Percentiles rank a stretch among this genome's conserved stretches.
Conservation (phyloP, 768 basidiomycete genomes). For the Suillus brevipes region DNA sequence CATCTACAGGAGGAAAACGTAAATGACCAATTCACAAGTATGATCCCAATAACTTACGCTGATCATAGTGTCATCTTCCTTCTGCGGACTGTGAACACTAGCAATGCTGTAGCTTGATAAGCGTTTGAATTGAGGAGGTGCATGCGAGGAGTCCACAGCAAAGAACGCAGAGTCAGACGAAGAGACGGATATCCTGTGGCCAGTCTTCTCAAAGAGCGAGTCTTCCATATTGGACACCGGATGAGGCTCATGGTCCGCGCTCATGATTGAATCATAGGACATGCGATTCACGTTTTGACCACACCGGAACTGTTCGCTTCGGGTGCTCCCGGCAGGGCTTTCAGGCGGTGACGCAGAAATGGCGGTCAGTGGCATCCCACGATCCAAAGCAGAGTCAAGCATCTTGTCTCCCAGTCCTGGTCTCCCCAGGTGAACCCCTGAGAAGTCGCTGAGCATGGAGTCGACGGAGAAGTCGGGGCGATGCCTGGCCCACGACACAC, state of each 20-base stretch:
- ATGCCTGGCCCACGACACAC: conserved; percentile 61
- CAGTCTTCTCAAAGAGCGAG: conserved; percentile 66
- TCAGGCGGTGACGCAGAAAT: conserved; percentile 68
- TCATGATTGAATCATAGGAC: conserved; percentile 69
- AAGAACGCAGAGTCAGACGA: conserved; percentile 65
- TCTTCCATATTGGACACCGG: conserved; percentile 36
- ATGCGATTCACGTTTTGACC: conserved; percentile 34
- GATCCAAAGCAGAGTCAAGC: conserved; percentile 63
- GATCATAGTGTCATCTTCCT: conserved; percentile 83
- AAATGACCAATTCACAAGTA: conserved; percentile 7
- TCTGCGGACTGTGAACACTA: conserved; percentile 46
- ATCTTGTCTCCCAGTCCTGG: conserved; percentile 87
- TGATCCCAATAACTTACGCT: conserved; percentile 45
- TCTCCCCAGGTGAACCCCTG: conserved; percentile 55
- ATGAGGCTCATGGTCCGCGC: conserved; percentile 44
- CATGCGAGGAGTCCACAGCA: conserved; percentile 40
- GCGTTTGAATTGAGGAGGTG: conserved; percentile 58
- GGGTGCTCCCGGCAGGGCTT: conserved; percentile 30
- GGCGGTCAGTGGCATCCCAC: conserved; percentile 53
- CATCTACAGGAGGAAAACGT: conserved; percentile 50
- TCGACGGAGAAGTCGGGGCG: conserved; percentile 59
- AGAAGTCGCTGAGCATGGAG: conserved; percentile 65
- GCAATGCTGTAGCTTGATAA: conserved; percentile 62
- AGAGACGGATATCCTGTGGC: conserved; percentile 44
- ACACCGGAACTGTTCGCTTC: conserved; percentile 13